These are phyloP conservation scores for Mortierella sp. DNA, from an alignment of 371 early-diverging fungal species.

Conservation along the genomic window DNA sequence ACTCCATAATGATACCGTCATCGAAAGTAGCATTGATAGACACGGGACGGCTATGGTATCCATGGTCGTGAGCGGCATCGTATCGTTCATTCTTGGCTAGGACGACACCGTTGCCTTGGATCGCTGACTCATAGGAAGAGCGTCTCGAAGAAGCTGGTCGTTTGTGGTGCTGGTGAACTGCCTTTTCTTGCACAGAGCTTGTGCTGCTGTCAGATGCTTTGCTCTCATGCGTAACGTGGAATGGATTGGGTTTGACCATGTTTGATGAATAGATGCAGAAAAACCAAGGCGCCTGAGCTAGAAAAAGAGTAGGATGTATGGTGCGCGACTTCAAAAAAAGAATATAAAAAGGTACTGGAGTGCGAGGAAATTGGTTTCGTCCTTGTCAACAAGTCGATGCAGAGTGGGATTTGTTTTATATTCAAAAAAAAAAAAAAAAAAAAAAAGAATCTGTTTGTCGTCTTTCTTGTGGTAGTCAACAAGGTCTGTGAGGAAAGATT, in stretches of 20 bases:
- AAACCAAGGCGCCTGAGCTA: neutral
- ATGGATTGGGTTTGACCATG: conserved; percentile 30
- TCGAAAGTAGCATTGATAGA: conserved; percentile 49
- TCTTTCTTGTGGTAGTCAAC: conserved; percentile 11
- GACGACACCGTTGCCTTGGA: conserved; percentile 49
- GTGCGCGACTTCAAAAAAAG: conserved; percentile 26
- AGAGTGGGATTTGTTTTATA: conserved; percentile 2
- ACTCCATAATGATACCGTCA: conserved; percentile 51
- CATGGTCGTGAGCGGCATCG: conserved; percentile 24
- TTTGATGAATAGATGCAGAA: neutral
- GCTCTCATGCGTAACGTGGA: conserved; percentile 8
- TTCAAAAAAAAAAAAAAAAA: neutral
- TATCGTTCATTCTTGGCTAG: conserved; percentile 52
- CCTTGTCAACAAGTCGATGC: conserved; percentile 50
- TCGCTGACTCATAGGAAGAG: conserved; percentile 51
- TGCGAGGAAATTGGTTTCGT: neutral
- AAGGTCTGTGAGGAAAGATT: conserved; percentile 1
- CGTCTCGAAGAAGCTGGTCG: conserved; percentile 39
- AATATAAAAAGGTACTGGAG: conserved; percentile 25
- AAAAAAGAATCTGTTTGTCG: neutral
- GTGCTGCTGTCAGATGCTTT: conserved; percentile 21
- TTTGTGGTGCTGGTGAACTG: conserved; percentile 10
- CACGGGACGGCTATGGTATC: conserved; percentile 42
- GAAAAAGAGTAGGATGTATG: neutral
- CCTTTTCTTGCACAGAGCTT: conserved; percentile 28